Percentiles rank a stretch among this genome's conserved stretches.
Evolutionary conservation across 352 stramenopile genomes (phyloP).

Genomic region (Ophiocytium majus): DNA sequence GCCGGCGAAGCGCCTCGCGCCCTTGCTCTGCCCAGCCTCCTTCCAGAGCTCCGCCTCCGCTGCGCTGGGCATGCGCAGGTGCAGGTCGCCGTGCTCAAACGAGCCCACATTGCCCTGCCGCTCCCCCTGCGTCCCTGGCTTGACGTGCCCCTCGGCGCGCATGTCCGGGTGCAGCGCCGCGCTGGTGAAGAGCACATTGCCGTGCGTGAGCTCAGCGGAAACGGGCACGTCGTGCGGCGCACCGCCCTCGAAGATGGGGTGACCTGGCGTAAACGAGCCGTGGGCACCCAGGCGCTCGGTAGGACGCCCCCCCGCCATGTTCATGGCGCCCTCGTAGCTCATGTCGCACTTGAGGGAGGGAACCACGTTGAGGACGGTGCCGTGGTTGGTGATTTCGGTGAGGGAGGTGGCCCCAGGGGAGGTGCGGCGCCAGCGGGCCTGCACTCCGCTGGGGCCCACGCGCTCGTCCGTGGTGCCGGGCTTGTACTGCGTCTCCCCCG

Average conservation of each 20-base stretch:
- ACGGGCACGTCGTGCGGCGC: slow-evolving; percentile 23
- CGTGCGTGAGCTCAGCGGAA: neutral
- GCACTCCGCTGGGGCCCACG: neutral
- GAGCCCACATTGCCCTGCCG: neutral
- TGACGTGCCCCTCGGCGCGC: neutral
- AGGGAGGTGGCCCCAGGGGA: too few species aligned
- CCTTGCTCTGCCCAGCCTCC: slow-evolving; percentile 32
- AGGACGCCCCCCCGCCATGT: slow-evolving; percentile 26
- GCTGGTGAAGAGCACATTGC: slow-evolving; percentile 9
- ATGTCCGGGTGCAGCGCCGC: slow-evolving; percentile 4
- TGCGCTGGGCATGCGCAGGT: slow-evolving; percentile 25
- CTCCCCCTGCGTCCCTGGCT: neutral
- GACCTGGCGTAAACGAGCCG: slow-evolving; percentile 32
- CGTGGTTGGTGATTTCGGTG: neutral
- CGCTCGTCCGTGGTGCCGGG: slow-evolving; percentile 29
- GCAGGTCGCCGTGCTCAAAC: slow-evolving; percentile 14
- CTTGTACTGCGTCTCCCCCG: slow-evolving; percentile 27
- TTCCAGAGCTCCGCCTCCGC: slow-evolving; percentile 27
- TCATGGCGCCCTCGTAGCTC: slow-evolving; percentile 19
- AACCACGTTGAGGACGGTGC: slow-evolving; percentile 26
- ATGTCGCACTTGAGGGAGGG: slow-evolving; percentile 32
- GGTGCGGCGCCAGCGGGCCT: too few species aligned
- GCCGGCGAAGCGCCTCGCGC: slow-evolving; percentile 28
- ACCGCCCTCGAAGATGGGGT: slow-evolving; percentile 4
- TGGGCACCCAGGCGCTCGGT: slow-evolving; percentile 36